Base-by-base conservation (phyloP, 2,329 filamentous ascomycete species). In the Davidsoniella neocaledoniae region DNA sequence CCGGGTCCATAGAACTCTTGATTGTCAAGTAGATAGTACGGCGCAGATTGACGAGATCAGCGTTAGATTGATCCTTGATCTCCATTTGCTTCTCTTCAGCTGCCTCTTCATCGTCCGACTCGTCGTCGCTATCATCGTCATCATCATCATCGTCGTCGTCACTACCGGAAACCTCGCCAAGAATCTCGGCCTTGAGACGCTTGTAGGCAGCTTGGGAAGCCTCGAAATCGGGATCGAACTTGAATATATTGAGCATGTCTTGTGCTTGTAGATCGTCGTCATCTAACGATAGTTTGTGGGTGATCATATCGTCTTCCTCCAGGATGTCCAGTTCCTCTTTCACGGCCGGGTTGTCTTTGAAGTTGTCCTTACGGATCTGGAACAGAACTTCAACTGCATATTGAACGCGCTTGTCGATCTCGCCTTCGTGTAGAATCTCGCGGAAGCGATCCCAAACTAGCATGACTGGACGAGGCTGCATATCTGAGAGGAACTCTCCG, bases 361-460 rank as follows among this genome's bases (percentile, higher is more conserved):
- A 98, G 59, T 83, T 83, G 66, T 96, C 90, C 66, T 95, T 94
- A 55, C 91, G 78, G 50, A 95, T 83, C 67, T 98, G 88, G 63
- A 98, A 98, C 41, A 98, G 68, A 5, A 96, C 91, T 64, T 98
- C 91, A 51, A 98, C 90, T 85, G 94, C 94, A 66, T 96, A 98
- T 66, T 98, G 91, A n/a, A 90, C 88, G 56, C 91, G 77, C 71
- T 94, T 95, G 62, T 96, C 90, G 62, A 98, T 94, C 60, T 91
- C 88, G 42, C 87, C 87, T 64, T 98, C 91, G 67, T 98, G 90
- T 7, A 98, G 70, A 55, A 96, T 95, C 58, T 83, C 90, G 58
- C 91, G 73, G 69, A 98, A 94, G 63, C 94, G 88, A 60, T 98
- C 91, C 61, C 94, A 98, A 6, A 98, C 86, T 21, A 83, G 84